phyloP scores from a whole-genome alignment of 345 rosid genomes.

The Syzygium aromaticum region DNA sequence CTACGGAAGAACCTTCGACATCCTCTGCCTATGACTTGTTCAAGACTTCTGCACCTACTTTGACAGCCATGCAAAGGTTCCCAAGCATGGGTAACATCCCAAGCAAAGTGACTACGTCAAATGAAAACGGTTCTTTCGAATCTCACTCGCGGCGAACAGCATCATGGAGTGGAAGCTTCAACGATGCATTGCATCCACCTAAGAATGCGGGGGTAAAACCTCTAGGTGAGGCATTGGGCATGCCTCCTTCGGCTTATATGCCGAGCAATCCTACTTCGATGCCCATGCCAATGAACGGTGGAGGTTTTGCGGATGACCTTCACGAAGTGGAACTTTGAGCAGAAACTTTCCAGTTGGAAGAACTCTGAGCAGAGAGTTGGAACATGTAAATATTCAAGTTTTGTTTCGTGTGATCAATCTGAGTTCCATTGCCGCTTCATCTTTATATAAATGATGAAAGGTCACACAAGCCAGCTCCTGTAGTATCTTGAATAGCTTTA shows the following conservation, averaged over 20 bases:
- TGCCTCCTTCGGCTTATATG: slow-evolving; percentile 24
- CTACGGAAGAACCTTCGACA: slow-evolving; percentile 31
- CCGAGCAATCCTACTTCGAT: slow-evolving; percentile 13
- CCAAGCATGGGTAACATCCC: slow-evolving; percentile 53
- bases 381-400: slow-evolving; percentile 48
- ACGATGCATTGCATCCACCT: slow-evolving; percentile 28
- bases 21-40: slow-evolving; percentile 8
- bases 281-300: slow-evolving; percentile 25
- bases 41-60: slow-evolving; percentile 8
- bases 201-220: slow-evolving; percentile 17
- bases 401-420: slow-evolving; percentile 21
- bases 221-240: slow-evolving; percentile 26
- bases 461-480: slow-evolving; percentile 14
- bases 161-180: slow-evolving; percentile 82
- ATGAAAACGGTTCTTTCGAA: slow-evolving; percentile 13
- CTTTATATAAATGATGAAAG: neutral
- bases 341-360: neutral
- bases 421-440: neutral
- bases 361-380: slow-evolving; percentile 1
- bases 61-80: slow-evolving; percentile 45
- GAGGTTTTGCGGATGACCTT: slow-evolving; percentile 72
- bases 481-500: neutral
- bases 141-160: slow-evolving; percentile 57
- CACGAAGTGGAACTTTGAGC: slow-evolving; percentile 88
- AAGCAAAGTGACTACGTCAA: slow-evolving; percentile 12